Evolutionary conservation across 1,284 basidiomycete genomes (phyloP).

Genomic region (Abortiporus biennis): DNA sequence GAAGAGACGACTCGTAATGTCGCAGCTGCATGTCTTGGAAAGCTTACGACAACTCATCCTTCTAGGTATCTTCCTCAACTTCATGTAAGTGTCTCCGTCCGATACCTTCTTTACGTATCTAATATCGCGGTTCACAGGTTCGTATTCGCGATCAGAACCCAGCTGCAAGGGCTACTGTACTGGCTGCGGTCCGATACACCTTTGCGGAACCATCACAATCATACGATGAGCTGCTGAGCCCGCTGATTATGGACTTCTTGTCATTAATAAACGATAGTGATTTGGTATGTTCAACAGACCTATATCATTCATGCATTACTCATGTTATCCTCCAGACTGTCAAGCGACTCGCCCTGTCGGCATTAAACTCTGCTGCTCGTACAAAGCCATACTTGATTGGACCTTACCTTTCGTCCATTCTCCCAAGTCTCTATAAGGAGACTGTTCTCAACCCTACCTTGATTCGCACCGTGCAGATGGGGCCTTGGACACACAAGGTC

Average conservation of each 20-base stretch:
- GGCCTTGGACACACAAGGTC: conserved; percentile 94
- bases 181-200: conserved; percentile 93
- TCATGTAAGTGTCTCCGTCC: conserved; percentile 48
- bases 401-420: conserved; percentile 72
- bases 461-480: conserved; percentile 94
- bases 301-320: not conserved
- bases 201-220: conserved; percentile 82
- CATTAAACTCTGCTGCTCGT: conserved; percentile 90
- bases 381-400: conserved; percentile 90
- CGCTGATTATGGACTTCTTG: conserved; percentile 86
- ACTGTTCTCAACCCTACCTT: conserved; percentile 78
- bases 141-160: conserved; percentile 66
- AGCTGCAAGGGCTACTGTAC: conserved; percentile 81
- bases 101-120: conserved; percentile 3
- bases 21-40: conserved; percentile 94
- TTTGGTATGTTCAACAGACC: conserved; percentile 42
- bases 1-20: conserved; percentile 94
- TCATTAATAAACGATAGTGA: conserved; percentile 82
- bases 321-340: conserved; percentile 54
- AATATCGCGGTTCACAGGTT: conserved; percentile 34
- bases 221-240: conserved; percentile 86
- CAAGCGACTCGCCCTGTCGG: conserved; percentile 79
- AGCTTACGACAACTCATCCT: conserved; percentile 88
- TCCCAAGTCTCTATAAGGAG: conserved; percentile 85
- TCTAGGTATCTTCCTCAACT: conserved; percentile 86